Base-by-base conservation (phyloP, 108 stramenopile genomes). In the Cyclotella kingstonii region DNA sequence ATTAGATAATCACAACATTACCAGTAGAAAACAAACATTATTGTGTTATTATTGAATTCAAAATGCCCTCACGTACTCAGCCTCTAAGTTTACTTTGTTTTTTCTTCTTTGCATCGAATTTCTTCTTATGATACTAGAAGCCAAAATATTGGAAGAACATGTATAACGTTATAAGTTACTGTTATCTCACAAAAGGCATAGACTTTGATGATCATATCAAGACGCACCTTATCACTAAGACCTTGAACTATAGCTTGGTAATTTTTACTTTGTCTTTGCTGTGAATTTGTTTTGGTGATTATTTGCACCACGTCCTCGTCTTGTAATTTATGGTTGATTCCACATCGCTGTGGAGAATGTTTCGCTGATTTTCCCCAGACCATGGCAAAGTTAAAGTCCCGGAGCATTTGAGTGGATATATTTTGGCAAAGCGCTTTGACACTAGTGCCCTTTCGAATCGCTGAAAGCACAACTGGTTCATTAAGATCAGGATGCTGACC, bases 241-340 rank as follows among this genome's bases (percentile, higher is more conserved):
- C 68, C 75, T 60, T 94, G 90, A 28, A 91, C 88, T 22, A 93
- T 56, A 12, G 60, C 57, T 23, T 67, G 67, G 58, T 99, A 97
- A 44, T 80, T 81, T 66, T 96, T 96, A 63, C 92, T 88, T 12
- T 83, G 84, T 63, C 94, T 94, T 71, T 95, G 92, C 61, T 99
- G 97, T 41, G 88, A 81, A 49, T 95, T 88, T 1, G 99, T 98
- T 69, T 97, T 96, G 33, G 85, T 82, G 21, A 98, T 95, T 60
- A 99, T 85, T 73, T 99, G 99, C 4, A 99, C 85, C 14, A 99
- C 99, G 81, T 99, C 99, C 78, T 99, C 95, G 75, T 99, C 99
- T 28, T 81, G 73, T 45, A 99, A 70, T 7, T 60, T 71, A 70
- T 99, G 99, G 33, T 55, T 71, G 44, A 98, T 66, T 29, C 99